Evolutionary conservation across 306 rosid genomes (phyloP), one percentile per base, ranked within the genome.

Genomic region (Pyrus communis): DNA sequence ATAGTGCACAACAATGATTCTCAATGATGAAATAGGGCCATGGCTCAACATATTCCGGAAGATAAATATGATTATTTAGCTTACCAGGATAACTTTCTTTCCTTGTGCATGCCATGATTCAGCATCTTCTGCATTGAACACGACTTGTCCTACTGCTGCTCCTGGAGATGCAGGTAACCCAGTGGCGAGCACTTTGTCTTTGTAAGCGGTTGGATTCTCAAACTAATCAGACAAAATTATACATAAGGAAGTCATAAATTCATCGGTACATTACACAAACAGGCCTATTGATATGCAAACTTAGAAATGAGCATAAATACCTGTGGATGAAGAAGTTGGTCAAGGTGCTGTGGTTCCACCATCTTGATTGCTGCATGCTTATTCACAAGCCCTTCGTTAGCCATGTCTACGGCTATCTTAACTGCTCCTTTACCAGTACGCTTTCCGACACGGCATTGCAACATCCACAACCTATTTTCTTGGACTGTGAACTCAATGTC

Each of bases 161-260:
- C 99, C 99, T 1, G 99, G 98, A 69, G 99, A 96, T 64, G 98
- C 99, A 72, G 98, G 98, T 88, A 96, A 88, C 78, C 99, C 99
- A 21, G 18, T 80, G 28, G 98, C 91, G 60, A 95, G 43, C 74
- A 96, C 97, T 63, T 86, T 79, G 76, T 92, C 93, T 86, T 88
- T 88, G 85, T 96, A 96, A 67, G 89, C 79, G 43, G 88, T 82
- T 60, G 91, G 93, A 91, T 91, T 86, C 80, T 96, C 99, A 86
- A 96, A 94, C 98, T 94, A 76, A 75, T 72, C 82, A 85, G 84
- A 76, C 65, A 82, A 81, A 11, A 12, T 5, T 15, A 27, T 25
- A 11, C 69, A 58, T 11, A 14, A 21, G 13, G 49, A 59, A 13
- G 67, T 74, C 40, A 25, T 19, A 59, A 60, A 60, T n/a, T 2